phyloP scores from a whole-genome alignment of 2,329 filamentous ascomycete species.

The Sporothrix phasma region DNA sequence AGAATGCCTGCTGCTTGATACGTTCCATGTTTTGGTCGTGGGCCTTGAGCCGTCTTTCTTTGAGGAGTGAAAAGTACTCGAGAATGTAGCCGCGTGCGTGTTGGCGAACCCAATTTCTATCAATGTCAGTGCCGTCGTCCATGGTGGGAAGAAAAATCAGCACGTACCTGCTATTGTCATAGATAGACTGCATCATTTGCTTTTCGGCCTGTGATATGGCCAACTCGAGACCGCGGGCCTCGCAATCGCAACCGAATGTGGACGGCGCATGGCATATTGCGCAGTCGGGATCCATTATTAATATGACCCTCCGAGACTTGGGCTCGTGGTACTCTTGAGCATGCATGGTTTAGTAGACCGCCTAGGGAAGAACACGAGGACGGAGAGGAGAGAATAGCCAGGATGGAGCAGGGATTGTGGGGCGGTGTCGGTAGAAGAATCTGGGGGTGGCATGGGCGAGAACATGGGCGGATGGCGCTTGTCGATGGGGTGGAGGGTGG shows the following conservation, averaged over 20 bases:
- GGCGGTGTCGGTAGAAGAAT: neutral
- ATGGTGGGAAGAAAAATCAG: neutral
- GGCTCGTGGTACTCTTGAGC: conserved; percentile 33
- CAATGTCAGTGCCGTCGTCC: neutral
- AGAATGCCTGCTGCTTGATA: conserved; percentile 45
- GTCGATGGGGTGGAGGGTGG: conserved; percentile 4
- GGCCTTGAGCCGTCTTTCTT: conserved; percentile 48
- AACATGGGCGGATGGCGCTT: neutral
- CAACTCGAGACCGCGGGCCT: conserved; percentile 53
- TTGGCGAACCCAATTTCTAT: conserved; percentile 52
- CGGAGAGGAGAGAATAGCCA: conserved; percentile 4
- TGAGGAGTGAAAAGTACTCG: conserved; percentile 52
- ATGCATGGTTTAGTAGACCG: conserved; percentile 34
- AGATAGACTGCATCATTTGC: conserved; percentile 53
- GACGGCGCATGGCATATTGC: conserved; percentile 56
- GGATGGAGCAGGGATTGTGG: neutral
- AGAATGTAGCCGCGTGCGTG: conserved; percentile 61
- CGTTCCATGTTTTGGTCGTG: conserved; percentile 47
- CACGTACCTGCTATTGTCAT: conserved; percentile 52
- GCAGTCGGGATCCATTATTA: conserved; percentile 61
- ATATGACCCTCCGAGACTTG: conserved; percentile 38
- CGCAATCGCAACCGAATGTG: conserved; percentile 51
- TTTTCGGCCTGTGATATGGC: conserved; percentile 54
- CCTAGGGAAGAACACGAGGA: neutral
- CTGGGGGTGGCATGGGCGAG: neutral